phyloP scores from a whole-genome alignment of 169 alveolate genomes.

The Plasmodium sp. region DNA sequence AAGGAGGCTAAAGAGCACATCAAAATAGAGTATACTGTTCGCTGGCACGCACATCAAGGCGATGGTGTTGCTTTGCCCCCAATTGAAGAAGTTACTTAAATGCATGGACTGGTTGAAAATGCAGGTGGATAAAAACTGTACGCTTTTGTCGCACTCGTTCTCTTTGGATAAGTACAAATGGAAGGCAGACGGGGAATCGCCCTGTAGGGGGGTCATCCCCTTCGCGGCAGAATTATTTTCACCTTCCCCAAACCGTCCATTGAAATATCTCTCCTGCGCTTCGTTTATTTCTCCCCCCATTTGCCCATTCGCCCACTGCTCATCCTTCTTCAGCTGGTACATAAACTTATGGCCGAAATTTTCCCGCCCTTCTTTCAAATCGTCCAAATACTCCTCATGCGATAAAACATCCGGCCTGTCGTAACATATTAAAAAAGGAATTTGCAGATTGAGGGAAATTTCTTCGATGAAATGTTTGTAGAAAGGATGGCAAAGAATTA shows the following conservation, averaged over 20 bases:
- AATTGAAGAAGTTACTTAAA: neutral
- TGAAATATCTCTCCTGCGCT: neutral
- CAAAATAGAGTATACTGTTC: constrained; percentile 61
- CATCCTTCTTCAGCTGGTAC: neutral
- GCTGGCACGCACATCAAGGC: constrained; percentile 57
- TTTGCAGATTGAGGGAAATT: constrained; percentile 53
- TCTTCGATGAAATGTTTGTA: constrained; percentile 72
- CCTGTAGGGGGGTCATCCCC: neutral
- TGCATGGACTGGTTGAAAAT: constrained; percentile 25
- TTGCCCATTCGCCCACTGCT: neutral
- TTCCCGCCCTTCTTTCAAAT: constrained; percentile 41
- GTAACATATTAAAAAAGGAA: constrained; percentile 64
- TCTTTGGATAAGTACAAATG: constrained; percentile 54
- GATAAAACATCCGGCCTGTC: constrained; percentile 71
- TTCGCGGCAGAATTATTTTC: neutral
- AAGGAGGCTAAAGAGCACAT: constrained; percentile 26
- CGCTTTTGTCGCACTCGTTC: constrained; percentile 66
- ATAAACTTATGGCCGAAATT: constrained; percentile 8
- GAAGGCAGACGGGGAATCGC: neutral
- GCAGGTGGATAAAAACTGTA: constrained; percentile 21
- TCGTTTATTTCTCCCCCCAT: neutral
- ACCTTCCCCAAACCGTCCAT: neutral
- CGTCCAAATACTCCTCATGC: constrained; percentile 64
- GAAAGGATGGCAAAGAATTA: constrained; percentile 74
- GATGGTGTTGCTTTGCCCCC: neutral